phyloP scores from a whole-genome alignment of 306 rosid species.

The peach (Prunus persica) region Prunus_persica_NCBIv2 NC_034009.1:36939501-36940000 shows the following conservation, averaged over 20 bases:
- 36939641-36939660: conserved; percentile 9
- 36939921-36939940: conserved; percentile 47
- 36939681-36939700: background rate
- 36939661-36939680: conserved; percentile 12
- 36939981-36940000: conserved; percentile 52
- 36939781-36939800: conserved; percentile 43
- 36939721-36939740: conserved; percentile 21
- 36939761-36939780: conserved; percentile 31
- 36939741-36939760: conserved; percentile 67
- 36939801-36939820: background rate
- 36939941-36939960: conserved; percentile 39
- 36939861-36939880: conserved; percentile 27
- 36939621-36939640: conserved; percentile 13
- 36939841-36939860: conserved; percentile 31
- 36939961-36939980: conserved; percentile 46
- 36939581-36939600: conserved; percentile 69
- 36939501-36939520: conserved; percentile 42
- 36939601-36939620: conserved; percentile 10
- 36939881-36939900: conserved; percentile 38
- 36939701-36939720: background rate
- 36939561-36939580: conserved; percentile 59
- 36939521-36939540: conserved; percentile 58
- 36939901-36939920: conserved; percentile 51
- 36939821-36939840: background rate
- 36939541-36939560: conserved; percentile 65